These are phyloP conservation scores for Cytospora chrysosperma DNA, from an alignment of 2,329 filamentous ascomycete species.

Conservation along the genomic window DNA sequence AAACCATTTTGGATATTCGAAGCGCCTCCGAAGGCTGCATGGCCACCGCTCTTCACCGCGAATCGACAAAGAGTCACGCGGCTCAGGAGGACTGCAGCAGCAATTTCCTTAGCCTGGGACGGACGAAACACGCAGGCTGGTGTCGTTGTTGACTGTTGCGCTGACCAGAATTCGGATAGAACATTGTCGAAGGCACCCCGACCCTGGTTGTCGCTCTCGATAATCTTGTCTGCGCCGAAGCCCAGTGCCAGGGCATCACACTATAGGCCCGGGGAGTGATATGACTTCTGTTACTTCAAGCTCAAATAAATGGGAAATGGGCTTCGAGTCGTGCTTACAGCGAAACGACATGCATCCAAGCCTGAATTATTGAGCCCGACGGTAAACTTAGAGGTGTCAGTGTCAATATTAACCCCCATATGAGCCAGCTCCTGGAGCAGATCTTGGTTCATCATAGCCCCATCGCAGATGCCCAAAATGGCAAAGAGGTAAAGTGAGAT, in stretches of 20 bases:
- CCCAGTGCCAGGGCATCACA: not conserved
- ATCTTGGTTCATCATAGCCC: not conserved
- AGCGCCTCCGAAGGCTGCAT: not conserved
- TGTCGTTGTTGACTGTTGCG: not conserved
- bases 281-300: not conserved
- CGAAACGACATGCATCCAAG: not conserved
- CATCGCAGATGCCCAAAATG: not conserved
- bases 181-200: not conserved
- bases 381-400: not conserved
- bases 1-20: conserved; percentile 6
- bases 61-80: conserved; percentile 1
- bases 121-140: not conserved
- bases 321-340: not conserved
- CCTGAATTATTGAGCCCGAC: not conserved
- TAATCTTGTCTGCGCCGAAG: not conserved
- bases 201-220: not conserved
- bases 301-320: not conserved
- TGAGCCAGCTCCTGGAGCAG: not conserved
- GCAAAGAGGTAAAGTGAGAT: not conserved
- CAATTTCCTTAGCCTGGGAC: not conserved
- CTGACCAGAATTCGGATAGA: not conserved
- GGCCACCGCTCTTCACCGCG: conserved; percentile 7
- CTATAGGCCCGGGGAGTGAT: not conserved
- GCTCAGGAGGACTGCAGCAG: not conserved
- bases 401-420: not conserved